Base-by-base conservation (phyloP, 179 eudicot species). In the Gypsophila paniculata region DNA sequence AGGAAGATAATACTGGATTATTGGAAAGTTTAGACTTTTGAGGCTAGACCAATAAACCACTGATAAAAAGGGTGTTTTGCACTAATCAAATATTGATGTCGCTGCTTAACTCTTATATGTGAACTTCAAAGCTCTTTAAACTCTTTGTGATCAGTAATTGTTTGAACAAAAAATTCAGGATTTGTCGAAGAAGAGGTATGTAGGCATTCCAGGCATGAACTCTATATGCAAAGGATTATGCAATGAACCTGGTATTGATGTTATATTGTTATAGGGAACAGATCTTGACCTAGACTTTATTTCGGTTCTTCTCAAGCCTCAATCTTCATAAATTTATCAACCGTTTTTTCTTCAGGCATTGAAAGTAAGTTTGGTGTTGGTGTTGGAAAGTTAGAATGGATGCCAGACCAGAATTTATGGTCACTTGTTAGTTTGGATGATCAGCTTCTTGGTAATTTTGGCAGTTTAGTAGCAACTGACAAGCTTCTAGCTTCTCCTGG, bases 171-270 rank as follows among this genome's bases (percentile, higher is more conserved):
- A 15, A 62, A 61, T 75, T 44, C 82, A 93, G 96, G 96, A 93
- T 61, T 79, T 74, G 73, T 74, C 81, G 46, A 72, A 78, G 83
- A 88, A 80, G 88, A 94, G 84, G 78, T 94, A 84, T 78, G 95
- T 94, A 44, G 99, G 96, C 38, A 73, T 91, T 74, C 96, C 97
- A 62, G 96, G 96, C 74, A 94, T 94, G 99, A 94, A 91, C 81
- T 89, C 96, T 51, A 83, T 94, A 72, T 91, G 97, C 83, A 86
- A 72, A 80, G 89, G 91, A 70, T 79, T 91, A 69, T 86, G 90
- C 82, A 48, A 71, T 10, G 97, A 89, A 60, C 86, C 88, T 72
- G 99, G 98, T 93, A 83, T 63, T 73, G 51, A 22, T 73, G 21
- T 72, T 75, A 61, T 58, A 36, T 63, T 46, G 14, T 52, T 55